Evolutionary conservation across 2,329 filamentous ascomycete species (phyloP).

Genomic region (Fulvia fulva): DNA sequence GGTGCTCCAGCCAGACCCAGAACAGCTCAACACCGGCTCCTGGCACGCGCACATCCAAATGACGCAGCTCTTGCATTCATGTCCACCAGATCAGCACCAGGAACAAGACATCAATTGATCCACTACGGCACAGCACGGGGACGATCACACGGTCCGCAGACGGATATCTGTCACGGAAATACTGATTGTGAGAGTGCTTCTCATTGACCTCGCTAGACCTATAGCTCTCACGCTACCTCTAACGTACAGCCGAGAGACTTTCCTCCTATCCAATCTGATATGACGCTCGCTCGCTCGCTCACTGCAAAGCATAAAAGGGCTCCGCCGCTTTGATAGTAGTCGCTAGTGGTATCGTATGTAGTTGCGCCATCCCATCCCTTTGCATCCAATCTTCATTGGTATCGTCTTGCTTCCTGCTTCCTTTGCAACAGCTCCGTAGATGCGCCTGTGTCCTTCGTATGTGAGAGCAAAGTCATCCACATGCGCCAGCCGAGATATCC

Average conservation of each 20-base stretch:
- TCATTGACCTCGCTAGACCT: background rate
- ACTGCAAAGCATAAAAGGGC: background rate
- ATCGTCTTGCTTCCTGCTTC: background rate
- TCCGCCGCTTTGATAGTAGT: background rate
- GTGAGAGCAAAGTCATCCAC: background rate
- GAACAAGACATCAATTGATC: background rate
- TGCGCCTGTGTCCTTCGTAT: background rate
- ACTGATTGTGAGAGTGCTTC: background rate
- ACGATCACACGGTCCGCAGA: background rate
- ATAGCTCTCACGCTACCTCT: background rate
- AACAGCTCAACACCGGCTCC: background rate
- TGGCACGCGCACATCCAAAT: too few species aligned
- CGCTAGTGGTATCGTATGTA: constrained; percentile 1
- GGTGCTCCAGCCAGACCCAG: background rate
- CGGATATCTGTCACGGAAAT: background rate
- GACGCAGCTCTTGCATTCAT: background rate
- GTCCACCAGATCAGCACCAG: background rate
- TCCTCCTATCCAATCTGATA: background rate
- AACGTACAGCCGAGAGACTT: background rate
- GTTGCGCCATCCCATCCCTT: background rate
- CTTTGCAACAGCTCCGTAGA: background rate
- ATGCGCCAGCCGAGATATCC: background rate
- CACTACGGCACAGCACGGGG: background rate
- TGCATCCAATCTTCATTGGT: background rate
- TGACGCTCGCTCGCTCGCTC: too few species aligned